These are phyloP conservation scores for Annulohypoxylon maeteangense DNA, from an alignment of 495 filamentous ascomycete genomes.

Conservation along the genomic window DNA sequence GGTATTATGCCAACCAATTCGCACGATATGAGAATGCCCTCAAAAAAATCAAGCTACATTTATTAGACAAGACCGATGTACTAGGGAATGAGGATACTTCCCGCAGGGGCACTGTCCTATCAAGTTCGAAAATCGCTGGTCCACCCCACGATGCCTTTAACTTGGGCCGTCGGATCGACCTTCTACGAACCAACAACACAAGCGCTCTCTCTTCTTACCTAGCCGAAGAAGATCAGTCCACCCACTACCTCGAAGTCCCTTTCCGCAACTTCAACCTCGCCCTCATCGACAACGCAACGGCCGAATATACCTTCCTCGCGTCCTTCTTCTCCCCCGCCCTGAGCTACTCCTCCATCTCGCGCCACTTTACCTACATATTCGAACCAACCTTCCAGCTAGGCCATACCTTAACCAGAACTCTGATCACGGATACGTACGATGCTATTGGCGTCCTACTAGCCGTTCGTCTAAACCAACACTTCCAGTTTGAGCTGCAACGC, in stretches of 20 bases:
- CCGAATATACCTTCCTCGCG: conserved; percentile 93
- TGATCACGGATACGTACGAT: conserved; percentile 81
- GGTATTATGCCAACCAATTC: conserved; percentile 96
- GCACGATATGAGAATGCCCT: conserved; percentile 85
- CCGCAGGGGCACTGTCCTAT: conserved; percentile 64
- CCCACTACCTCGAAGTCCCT: conserved; percentile 86
- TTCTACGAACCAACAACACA: conserved; percentile 74
- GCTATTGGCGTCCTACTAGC: conserved; percentile 86
- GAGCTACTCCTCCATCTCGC: conserved; percentile 66
- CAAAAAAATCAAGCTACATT: conserved; percentile 83
- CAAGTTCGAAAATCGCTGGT: conserved; percentile 60
- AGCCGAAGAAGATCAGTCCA: conserved; percentile 85
- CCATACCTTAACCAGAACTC: conserved; percentile 75
- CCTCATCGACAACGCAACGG: conserved; percentile 90
- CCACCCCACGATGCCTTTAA: conserved; percentile 87
- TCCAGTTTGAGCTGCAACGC: conserved; percentile 91
- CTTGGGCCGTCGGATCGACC: conserved; percentile 83
- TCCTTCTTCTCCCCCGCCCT: conserved; percentile 80
- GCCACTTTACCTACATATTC: conserved; percentile 83
- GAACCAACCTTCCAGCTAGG: conserved; percentile 84
- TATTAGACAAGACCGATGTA: conserved; percentile 84
- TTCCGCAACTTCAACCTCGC: conserved; percentile 96
- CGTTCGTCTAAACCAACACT: conserved; percentile 92
- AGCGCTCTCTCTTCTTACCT: conserved; percentile 81
- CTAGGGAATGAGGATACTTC: conserved; percentile 79